Evolutionary conservation across 2,329 filamentous ascomycete genomes (phyloP).

Genomic region (Dothideomycetes sp.): DNA sequence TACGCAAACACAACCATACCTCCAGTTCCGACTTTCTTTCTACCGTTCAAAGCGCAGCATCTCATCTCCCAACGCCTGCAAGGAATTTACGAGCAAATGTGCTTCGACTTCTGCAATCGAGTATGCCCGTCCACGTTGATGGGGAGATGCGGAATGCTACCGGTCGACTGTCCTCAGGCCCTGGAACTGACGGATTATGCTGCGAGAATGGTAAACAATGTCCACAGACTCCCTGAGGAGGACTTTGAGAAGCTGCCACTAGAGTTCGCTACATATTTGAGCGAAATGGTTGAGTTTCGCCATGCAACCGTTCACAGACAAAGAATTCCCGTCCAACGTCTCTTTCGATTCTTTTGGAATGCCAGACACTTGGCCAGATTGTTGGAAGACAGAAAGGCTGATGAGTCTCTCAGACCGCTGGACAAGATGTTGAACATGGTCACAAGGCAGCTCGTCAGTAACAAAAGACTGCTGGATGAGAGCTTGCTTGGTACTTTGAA

Average conservation of each 20-base stretch:
- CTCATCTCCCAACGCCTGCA: background rate
- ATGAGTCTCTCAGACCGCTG: too few species aligned
- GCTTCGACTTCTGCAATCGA: background rate
- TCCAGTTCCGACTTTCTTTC: background rate
- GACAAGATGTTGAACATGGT: background rate
- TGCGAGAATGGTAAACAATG: too few species aligned
- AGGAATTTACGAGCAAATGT: background rate
- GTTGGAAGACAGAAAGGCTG: too few species aligned
- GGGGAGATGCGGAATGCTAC: background rate
- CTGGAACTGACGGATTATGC: slow-evolving; percentile 1
- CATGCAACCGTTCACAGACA: background rate
- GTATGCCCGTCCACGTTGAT: background rate
- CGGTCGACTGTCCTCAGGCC: background rate
- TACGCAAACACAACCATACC: background rate
- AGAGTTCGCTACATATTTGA: background rate
- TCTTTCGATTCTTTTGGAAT: too few species aligned
- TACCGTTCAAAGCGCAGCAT: background rate
- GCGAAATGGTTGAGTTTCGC: too few species aligned
- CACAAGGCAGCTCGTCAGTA: background rate
- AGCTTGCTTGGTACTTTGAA: background rate
- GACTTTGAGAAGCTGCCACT: too few species aligned
- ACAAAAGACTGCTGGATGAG: background rate
- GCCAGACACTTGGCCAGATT: too few species aligned
- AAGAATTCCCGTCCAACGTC: too few species aligned
- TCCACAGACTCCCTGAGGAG: too few species aligned